Base-by-base conservation (phyloP, 345 rosid species). In the Euphorbia peplus region DNA sequence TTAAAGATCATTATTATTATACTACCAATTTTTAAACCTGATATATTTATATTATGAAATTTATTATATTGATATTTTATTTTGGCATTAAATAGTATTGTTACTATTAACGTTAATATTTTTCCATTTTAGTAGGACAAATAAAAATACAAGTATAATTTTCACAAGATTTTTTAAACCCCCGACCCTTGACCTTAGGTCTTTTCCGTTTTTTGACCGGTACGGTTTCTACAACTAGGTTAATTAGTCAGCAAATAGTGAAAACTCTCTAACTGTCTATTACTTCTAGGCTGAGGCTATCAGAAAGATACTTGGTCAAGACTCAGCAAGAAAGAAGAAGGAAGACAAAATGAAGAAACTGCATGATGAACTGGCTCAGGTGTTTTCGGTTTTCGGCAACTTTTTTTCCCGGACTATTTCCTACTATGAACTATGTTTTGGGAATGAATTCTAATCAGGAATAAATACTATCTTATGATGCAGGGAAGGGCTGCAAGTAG, bases 221-320 rank as follows among this genome's bases (percentile, higher is more conserved):
- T 32, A 3, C 37, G 37, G 37, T 32, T 32, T 32, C 6, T 32
- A 32, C 6, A 32, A 32, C 37, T 32, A 6, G 3, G 37, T n/a
- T n/a, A n/a, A n/a, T n/a, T n/a, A n/a, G n/a, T 25, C 28, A 53
- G 28, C 4, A 41, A 24, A 52, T 8, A 25, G 11, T 18, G 32
- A 41, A 56, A 67, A 47, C 37, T 12, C 35, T 28, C 73, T 68
- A 68, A 75, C 37, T 26, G 63, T 59, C 9, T 70, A 24, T 53
- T 22, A 32, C 37, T 32, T 39, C 14, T 70, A 70, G 78, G 78
- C 70, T 39, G 74, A 75, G 67, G 78, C 78, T 26, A 75, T 75
- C 73, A 65, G 74, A 42, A 75, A 69, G 74, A 70, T 75, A 55
- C 70, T 65, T 19, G 74, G 74, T 42, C 78, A 70, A 51, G 74